phyloP scores from a whole-genome alignment of 148 eudicot genomes.

The Camellia granthamiana region DNA sequence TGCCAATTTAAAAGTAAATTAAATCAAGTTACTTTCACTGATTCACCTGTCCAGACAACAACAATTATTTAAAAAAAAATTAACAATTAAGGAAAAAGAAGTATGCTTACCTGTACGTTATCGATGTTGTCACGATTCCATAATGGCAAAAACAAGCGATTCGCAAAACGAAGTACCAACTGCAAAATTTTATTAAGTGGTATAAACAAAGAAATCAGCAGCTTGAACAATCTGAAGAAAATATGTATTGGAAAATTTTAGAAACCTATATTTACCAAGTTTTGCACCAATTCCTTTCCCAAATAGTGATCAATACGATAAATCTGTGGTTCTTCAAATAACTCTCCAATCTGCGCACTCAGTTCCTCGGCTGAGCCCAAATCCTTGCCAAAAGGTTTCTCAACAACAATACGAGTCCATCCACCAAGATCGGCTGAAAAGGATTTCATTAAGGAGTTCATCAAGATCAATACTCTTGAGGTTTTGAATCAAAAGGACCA shows the following conservation, averaged over 20 bases:
- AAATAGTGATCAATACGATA: conserved; percentile 94
- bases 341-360: conserved; percentile 81
- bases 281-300: conserved; percentile 98
- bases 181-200: conserved; percentile 31
- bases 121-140: conserved; percentile 96
- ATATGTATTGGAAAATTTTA: conserved; percentile 6
- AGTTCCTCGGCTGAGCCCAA: conserved; percentile 81
- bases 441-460: conserved; percentile 16
- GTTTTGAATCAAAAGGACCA: not conserved
- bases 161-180: conserved; percentile 98
- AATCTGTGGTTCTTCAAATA: conserved; percentile 89
- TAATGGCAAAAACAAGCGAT: conserved; percentile 81
- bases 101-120: conserved; percentile 67
- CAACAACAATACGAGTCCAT: conserved; percentile 96
- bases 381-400: conserved; percentile 97
- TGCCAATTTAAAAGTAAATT: not conserved
- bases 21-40: not conserved
- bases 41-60: not conserved
- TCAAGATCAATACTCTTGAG: not conserved
- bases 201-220: conserved; percentile 8
- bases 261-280: conserved; percentile 55
- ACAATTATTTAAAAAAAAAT: not conserved
- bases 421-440: conserved; percentile 83
- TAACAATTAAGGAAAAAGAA: not conserved
- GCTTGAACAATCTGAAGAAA: not conserved